A percentile compares a stretch with the other conserved stretches of the same genome.
These are phyloP conservation scores for Boletus tomentosulus DNA, from an alignment of 768 basidiomycete genomes.

Conservation along the genomic window DNA sequence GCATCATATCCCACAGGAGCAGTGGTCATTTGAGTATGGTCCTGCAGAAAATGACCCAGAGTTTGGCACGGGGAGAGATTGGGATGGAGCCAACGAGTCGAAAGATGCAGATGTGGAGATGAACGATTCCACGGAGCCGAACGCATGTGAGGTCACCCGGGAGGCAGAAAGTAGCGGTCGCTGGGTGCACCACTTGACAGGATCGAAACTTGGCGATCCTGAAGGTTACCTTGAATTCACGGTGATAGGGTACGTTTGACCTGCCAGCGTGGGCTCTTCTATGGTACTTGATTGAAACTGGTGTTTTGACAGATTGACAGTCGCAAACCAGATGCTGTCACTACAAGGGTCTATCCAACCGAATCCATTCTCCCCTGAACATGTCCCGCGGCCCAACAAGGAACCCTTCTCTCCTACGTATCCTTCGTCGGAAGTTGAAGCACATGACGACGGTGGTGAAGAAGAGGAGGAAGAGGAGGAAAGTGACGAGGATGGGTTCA, in stretches of 20 bases:
- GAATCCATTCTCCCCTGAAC: slow-evolving; percentile 68
- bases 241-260: slow-evolving; percentile 62
- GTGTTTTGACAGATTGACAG: slow-evolving; percentile 55
- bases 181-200: slow-evolving; percentile 77
- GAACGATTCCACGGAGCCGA: not conserved
- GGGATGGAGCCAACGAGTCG: slow-evolving; percentile 21
- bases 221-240: slow-evolving; percentile 75
- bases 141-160: slow-evolving; percentile 19
- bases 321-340: slow-evolving; percentile 93
- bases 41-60: slow-evolving; percentile 78
- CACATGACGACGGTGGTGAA: too few species aligned
- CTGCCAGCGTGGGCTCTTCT: not conserved
- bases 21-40: slow-evolving; percentile 86
- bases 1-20: slow-evolving; percentile 77
- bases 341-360: slow-evolving; percentile 77
- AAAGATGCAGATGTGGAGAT: slow-evolving; percentile 11
- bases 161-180: slow-evolving; percentile 54
- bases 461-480: slow-evolving; percentile 11
- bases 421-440: not conserved
- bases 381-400: slow-evolving; percentile 35
- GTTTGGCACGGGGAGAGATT: slow-evolving; percentile 40
- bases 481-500: slow-evolving; percentile 32
- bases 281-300: not conserved
- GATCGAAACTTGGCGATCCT: slow-evolving; percentile 57
- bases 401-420: slow-evolving; percentile 1